Conservation (phyloP, 768 basidiomycete genomes). For the Agaricus bisporus region DNA sequence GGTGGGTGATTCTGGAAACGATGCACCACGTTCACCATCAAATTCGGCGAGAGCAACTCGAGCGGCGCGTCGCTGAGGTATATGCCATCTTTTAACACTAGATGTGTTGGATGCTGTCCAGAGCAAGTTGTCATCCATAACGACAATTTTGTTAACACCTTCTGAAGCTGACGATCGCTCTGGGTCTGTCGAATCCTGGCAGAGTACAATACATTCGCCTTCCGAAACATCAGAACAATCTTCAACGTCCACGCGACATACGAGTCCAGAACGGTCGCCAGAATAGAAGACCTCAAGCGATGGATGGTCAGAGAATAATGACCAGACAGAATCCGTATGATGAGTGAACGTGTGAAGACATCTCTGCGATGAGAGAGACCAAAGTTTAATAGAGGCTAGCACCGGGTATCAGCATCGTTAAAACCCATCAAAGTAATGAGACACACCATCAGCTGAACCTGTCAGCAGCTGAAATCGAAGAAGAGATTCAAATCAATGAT, state of each 20-base stretch:
- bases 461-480: conserved; percentile 55
- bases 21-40: conserved; percentile 19
- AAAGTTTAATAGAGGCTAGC: conserved; percentile 78
- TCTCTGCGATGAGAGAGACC: conserved; percentile 85
- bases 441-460: conserved; percentile 69
- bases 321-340: conserved; percentile 94
- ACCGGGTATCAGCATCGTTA: conserved; percentile 12
- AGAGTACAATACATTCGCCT: conserved; percentile 84
- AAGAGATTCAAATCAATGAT: not conserved
- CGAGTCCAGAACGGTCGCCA: conserved; percentile 85
- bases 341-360: conserved; percentile 96
- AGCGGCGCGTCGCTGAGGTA: conserved; percentile 44
- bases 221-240: conserved; percentile 75
- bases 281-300: conserved; percentile 88
- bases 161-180: conserved; percentile 30
- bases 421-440: not conserved
- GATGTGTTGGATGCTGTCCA: conserved; percentile 91
- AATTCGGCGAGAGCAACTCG: conserved; percentile 23
- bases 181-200: conserved; percentile 50
- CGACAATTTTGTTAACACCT: conserved; percentile 76
- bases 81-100: conserved; percentile 75
- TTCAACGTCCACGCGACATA: conserved; percentile 90
- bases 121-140: conserved; percentile 75
- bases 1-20: conserved; percentile 13
- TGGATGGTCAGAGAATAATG: conserved; percentile 82